Percentiles rank a stretch among this genome's conserved stretches.
These are phyloP conservation scores for Closterium sp. DNA, from an alignment of 139 green algal genomes.

Conservation along the genomic window DNA sequence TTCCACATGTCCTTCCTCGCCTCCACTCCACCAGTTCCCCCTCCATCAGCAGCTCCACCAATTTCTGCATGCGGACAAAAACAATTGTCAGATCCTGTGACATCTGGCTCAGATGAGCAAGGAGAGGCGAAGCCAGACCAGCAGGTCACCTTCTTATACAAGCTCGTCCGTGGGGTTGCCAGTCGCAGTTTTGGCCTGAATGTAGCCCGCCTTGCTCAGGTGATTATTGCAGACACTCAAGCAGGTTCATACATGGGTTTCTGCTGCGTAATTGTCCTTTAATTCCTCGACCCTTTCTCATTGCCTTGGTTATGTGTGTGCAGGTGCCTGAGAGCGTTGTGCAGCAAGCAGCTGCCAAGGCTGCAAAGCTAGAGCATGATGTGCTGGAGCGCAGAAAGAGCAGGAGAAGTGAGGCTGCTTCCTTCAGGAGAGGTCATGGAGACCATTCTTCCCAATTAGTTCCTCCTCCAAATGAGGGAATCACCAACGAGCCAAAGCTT, in stretches of 20 bases:
- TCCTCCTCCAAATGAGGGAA: not conserved
- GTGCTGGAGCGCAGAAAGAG: not conserved
- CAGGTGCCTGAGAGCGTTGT: constrained; percentile 21
- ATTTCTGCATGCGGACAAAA: not conserved
- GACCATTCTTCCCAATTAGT: not conserved
- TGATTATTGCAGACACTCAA: constrained; percentile 39
- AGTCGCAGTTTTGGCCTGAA: constrained; percentile 83
- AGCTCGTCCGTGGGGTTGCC: constrained; percentile 69
- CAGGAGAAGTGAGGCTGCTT: not conserved
- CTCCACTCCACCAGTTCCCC: not conserved
- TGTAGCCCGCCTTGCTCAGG: constrained; percentile 77
- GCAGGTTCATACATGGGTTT: not conserved
- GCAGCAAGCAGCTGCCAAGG: not conserved
- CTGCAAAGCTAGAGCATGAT: constrained; percentile 11
- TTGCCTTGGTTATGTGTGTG: not conserved
- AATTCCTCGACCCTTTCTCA: not conserved
- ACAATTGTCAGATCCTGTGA: not conserved
- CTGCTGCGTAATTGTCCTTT: not conserved
- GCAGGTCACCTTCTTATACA: constrained; percentile 84
- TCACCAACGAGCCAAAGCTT: not conserved
- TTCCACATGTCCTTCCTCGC: constrained; percentile 49
- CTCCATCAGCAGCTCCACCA: not conserved
- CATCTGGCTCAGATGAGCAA: not conserved
- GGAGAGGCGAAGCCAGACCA: not conserved
- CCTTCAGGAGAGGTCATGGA: not conserved